Evolutionary conservation across 208 protist genomes (phyloP).

Genomic region (Herpetomonas tarakana): DNA sequence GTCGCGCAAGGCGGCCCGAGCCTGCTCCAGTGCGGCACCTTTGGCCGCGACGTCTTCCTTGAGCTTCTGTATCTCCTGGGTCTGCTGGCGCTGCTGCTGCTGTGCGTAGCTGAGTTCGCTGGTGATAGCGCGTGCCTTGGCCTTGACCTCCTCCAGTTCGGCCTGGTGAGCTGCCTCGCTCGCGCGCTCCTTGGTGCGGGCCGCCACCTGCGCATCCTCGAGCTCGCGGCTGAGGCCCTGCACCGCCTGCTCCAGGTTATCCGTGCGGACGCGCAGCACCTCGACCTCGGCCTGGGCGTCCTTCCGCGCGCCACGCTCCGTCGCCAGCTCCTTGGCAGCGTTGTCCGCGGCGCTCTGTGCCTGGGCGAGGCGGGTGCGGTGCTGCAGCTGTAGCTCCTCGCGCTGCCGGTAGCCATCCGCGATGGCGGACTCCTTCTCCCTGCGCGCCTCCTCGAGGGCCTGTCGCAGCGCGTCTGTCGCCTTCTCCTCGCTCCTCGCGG

Average conservation of each 20-base stretch:
- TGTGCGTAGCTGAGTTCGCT: constrained; percentile 51
- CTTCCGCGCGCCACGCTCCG: constrained; percentile 55
- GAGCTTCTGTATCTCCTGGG: constrained; percentile 46
- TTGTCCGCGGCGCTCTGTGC: constrained; percentile 46
- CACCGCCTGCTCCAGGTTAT: constrained; percentile 43
- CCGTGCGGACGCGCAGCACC: constrained; percentile 44
- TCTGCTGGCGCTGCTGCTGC: constrained; percentile 59
- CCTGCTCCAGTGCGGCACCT: constrained; percentile 29
- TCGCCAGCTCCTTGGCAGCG: constrained; percentile 35
- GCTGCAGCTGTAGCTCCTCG: constrained; percentile 51
- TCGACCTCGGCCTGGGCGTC: constrained; percentile 56
- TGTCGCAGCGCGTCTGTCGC: constrained; percentile 43
- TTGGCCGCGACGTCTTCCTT: constrained; percentile 52
- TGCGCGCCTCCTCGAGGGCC: constrained; percentile 44
- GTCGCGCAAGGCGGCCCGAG: constrained; percentile 16
- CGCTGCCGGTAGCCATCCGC: constrained; percentile 42
- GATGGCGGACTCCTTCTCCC: constrained; percentile 50
- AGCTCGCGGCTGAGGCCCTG: constrained; percentile 38
- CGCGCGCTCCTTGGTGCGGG: constrained; percentile 47
- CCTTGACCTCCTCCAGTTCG: constrained; percentile 45
- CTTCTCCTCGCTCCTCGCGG: constrained; percentile 46
- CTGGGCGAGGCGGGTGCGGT: constrained; percentile 47
- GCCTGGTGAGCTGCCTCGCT: constrained; percentile 50
- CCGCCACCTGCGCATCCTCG: constrained; percentile 49
- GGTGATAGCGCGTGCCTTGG: constrained; percentile 32